Base-by-base conservation (phyloP, 179 eudicot species). In the Vitellaria paradoxa region DNA sequence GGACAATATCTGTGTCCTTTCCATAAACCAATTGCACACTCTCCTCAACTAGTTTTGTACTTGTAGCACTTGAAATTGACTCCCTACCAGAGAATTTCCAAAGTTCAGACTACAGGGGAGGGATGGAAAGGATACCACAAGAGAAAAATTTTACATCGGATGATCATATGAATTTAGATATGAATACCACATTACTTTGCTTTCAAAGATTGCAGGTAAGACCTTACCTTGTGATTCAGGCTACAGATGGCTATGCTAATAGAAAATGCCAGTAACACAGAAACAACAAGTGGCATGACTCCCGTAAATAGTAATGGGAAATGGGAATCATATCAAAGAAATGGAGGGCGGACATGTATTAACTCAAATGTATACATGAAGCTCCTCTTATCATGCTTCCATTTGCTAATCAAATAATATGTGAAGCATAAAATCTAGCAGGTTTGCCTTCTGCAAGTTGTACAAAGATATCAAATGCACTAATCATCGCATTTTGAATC, bases 61-160 rank as follows among this genome's bases (percentile, higher is more conserved):
- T 93, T 76, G 90, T 96, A 70, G 90, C 97, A 95, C 89, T 93
- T 10, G 97, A 92, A 76, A 93, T 91, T 82, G 90, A 93, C 72
- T 93, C 97, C 96, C 97, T 93, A 80, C 7, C 68, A 83, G 74
- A 13, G 24, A 67, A 67, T 42, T 40, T 12, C 70, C 52, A 67
- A 67, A 67, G 6, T 42, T 67, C 46, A 64, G 46, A 30, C 68
- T 30, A 64, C 13, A 8, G 12, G 18, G 9, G 46, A 9, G 30
- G 46, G 5, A 24, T 26, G 5, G 30, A 24, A 12, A 26, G 56
- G 56, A 52, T 10, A 11, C 15, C 56, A 11, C 56, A 52, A 9
- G 13, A 9, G 70, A 17, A 26, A 17, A 67, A 14, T 12, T 42
- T 67, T n/a, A 9, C 52, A 26, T 62, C 17, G 14, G 9, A 37